Percentiles rank a stretch among this genome's conserved stretches.
These are phyloP conservation scores for Teunomyces gatunensis DNA, from an alignment of 805 yeast genomes.

Conservation along the genomic window DNA sequence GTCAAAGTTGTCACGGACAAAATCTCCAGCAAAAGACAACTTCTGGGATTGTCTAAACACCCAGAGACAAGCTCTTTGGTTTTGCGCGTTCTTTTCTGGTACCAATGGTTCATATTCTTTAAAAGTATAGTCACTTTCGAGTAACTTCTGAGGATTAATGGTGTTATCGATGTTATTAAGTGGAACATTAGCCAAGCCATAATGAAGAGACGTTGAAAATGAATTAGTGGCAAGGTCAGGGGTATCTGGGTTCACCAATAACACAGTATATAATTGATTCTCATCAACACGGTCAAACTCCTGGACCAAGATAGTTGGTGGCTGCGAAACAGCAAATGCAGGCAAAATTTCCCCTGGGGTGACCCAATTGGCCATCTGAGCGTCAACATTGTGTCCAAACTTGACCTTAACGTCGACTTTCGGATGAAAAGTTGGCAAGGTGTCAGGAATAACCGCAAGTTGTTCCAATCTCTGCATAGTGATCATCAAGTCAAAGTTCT, in stretches of 20 bases:
- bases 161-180: constrained; percentile 56
- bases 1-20: constrained; percentile 54
- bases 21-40: constrained; percentile 15
- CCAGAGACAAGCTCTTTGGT: constrained; percentile 86
- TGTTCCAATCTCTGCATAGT: constrained; percentile 91
- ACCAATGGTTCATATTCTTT: constrained; percentile 73
- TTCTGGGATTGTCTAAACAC: constrained; percentile 67
- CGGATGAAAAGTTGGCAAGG: constrained; percentile 86
- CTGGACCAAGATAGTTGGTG: constrained; percentile 75
- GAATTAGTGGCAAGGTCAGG: constrained; percentile 73
- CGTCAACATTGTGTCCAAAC: constrained; percentile 62
- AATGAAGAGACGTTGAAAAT: constrained; percentile 68
- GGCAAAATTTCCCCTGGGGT: constrained; percentile 78
- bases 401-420: constrained; percentile 68
- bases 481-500: constrained; percentile 63
- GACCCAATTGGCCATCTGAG: constrained; percentile 62
- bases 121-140: constrained; percentile 35
- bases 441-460: constrained; percentile 84
- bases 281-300: constrained; percentile 55
- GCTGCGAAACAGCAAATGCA: constrained; percentile 65
- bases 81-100: constrained; percentile 85
- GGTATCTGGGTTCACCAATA: constrained; percentile 87
- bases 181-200: constrained; percentile 70
- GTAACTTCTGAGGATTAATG: constrained; percentile 45
- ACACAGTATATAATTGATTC: constrained; percentile 65